Evolutionary conservation across 148 eudicot species (phyloP).

Genomic region (Talinum fruticosum): DNA sequence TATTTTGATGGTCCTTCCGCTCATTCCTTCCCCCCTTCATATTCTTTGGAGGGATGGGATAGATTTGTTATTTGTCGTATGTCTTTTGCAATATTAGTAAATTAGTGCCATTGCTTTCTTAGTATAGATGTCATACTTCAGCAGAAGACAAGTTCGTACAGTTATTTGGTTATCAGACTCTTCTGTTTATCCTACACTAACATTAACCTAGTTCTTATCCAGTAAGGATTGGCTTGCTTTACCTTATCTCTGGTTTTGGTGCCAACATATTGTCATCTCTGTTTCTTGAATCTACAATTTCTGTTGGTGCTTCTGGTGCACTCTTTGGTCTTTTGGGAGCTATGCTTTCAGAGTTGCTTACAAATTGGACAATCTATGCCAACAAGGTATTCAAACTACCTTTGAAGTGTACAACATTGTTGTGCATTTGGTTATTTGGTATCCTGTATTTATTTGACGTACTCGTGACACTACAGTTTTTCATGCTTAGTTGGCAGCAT

Average conservation of each 20-base stretch:
- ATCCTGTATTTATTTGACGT: background rate
- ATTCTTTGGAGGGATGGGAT: background rate
- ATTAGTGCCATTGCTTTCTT: background rate
- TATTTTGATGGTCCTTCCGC: background rate
- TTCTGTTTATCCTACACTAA: conserved; percentile 2
- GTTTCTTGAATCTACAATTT: conserved; percentile 58
- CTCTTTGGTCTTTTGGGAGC: conserved; percentile 87
- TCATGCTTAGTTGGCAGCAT: conserved; percentile 49
- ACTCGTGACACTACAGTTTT: background rate
- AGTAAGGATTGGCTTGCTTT: conserved; percentile 69
- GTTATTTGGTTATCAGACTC: too few relatives aligned
- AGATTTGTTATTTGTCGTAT: background rate
- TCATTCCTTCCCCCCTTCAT: background rate
- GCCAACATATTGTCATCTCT: conserved; percentile 69
- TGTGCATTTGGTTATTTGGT: background rate
- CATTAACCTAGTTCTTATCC: conserved; percentile 21
- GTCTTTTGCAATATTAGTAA: background rate
- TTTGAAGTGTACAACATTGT: background rate
- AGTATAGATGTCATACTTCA: too few relatives aligned
- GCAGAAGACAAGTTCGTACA: background rate
- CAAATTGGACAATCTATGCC: conserved; percentile 88
- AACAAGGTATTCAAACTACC: conserved; percentile 56
- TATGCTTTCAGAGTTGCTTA: conserved; percentile 89
- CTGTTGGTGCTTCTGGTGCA: conserved; percentile 98
- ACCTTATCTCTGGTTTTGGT: conserved; percentile 69